Percentiles rank a stretch among this genome's conserved stretches.
Evolutionary conservation across 352 stramenopile genomes (phyloP).

Genomic region (Globisporangium polare): DNA sequence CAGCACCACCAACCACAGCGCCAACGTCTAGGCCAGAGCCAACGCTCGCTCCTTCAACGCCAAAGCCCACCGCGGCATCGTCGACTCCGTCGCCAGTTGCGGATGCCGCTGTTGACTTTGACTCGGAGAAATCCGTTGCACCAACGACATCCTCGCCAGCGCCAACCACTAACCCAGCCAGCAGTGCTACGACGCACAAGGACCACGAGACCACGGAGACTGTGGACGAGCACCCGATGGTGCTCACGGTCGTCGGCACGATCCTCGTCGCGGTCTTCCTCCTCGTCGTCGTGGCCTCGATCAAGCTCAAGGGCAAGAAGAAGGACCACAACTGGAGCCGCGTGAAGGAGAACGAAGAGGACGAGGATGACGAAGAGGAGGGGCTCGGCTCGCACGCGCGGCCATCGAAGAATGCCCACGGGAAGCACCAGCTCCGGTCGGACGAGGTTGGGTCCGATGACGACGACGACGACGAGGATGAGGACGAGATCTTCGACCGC

Average conservation of each 20-base stretch:
- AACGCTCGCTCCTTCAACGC: background rate
- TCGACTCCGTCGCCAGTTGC: background rate
- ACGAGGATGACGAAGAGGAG: conserved; percentile 61
- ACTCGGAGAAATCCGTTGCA: background rate
- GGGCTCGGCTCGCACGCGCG: conserved; percentile 20
- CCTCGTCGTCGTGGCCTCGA: conserved; percentile 51
- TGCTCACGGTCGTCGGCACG: conserved; percentile 70
- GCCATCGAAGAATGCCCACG: conserved; percentile 17
- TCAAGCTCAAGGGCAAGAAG: conserved; percentile 54
- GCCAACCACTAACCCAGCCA: conserved; percentile 12
- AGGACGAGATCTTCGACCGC: conserved; percentile 71
- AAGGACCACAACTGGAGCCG: conserved; percentile 64
- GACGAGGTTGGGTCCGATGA: conserved; percentile 21
- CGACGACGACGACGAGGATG: conserved; percentile 42
- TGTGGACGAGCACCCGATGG: conserved; percentile 52
- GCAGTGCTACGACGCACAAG: conserved; percentile 16
- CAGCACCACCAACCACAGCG: background rate
- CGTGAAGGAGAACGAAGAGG: conserved; percentile 62
- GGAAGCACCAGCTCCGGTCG: conserved; percentile 35
- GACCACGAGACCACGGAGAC: conserved; percentile 17
- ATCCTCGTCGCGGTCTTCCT: conserved; percentile 73
- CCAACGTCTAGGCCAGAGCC: conserved; percentile 14
- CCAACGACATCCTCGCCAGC: background rate
- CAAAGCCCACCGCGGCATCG: background rate
- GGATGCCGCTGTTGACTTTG: background rate